Conservation (phyloP, 805 yeast genomes). For the Pichia sporocuriosa region DNA sequence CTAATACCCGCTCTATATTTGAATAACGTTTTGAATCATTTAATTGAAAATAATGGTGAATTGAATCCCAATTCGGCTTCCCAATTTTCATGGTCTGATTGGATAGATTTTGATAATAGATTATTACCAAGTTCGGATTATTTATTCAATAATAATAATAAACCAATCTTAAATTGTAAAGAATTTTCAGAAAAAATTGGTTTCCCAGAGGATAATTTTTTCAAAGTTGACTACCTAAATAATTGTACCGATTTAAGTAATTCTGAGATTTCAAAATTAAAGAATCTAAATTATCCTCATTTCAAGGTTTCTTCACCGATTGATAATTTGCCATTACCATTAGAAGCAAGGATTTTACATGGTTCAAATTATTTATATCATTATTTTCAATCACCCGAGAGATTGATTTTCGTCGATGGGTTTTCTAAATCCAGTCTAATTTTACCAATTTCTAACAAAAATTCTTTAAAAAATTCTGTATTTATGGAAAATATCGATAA, state of each 20-base stretch:
- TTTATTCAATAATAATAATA: slow-evolving; percentile 6
- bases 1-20: slow-evolving; percentile 10
- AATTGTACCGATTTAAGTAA: slow-evolving; percentile 15
- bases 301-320: slow-evolving; percentile 22
- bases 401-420: slow-evolving; percentile 18
- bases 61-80: slow-evolving; percentile 11
- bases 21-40: slow-evolving; percentile 1
- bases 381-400: slow-evolving; percentile 26
- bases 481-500: background rate
- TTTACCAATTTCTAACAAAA: slow-evolving; percentile 3
- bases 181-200: slow-evolving; percentile 18
- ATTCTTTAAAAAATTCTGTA: background rate
- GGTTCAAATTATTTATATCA: slow-evolving; percentile 32
- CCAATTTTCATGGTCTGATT: slow-evolving; percentile 25
- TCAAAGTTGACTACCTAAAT: background rate
- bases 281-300: slow-evolving; percentile 17
- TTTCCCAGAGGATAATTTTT: background rate
- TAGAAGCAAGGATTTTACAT: slow-evolving; percentile 26
- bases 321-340: slow-evolving; percentile 18
- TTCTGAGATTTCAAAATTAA: slow-evolving; percentile 9
- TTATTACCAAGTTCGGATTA: slow-evolving; percentile 18
- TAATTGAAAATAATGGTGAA: background rate
- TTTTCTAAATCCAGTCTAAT: slow-evolving; percentile 1
- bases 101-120: slow-evolving; percentile 24
- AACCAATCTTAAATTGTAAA: slow-evolving; percentile 13